Base-by-base conservation (phyloP, 2,329 filamentous ascomycete species). In the Cryoendolithus antarcticus region DNA sequence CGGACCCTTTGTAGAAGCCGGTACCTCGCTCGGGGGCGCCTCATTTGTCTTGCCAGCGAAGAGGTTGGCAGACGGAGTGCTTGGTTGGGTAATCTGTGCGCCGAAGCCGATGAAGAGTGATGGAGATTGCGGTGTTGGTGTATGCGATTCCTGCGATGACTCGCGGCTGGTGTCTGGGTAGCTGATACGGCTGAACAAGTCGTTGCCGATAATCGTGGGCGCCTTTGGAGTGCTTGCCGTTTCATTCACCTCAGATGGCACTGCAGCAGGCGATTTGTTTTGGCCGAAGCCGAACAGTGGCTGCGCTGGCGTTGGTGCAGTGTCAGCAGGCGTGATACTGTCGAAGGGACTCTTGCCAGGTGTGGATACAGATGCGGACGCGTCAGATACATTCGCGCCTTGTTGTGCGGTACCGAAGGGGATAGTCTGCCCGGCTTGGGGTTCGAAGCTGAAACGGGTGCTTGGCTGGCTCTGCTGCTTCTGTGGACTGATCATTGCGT, bases 401-500 rank as follows among this genome's bases (percentile, higher is more conserved):
- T 35, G 27, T 21, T 43, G 34, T 27, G 42, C 19, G 39, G 28
- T 13, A 37, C 40, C 37, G 35, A 47, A 44, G 11, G 40, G 43
- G 15, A 27, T 42, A 9, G 40, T 38, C 31, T 41, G 31, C 19
- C 42, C 39, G 9, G 44, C 42, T 19, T 40, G 38, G 34, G 38
- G 35, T 24, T 41, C 39, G 40, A 34, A 13, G 46, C 34, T 9
- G 40, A 36, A 30, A 19, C 15, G 15, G 5, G 15, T 19, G 15
- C 15, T 19, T 19, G 15, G 15, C 30, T 32, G 42, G 30, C 29
- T 34, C 6, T 4, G 35, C 24, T 27, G 32, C 35, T 40, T 38
- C 28, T 41, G 40, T 5, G 50, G 48, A 9, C 46, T 55, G n/a
- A 41, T 40, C 50, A 51, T 54, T 30, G 48, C 49, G 13, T 49